Evolutionary conservation across 192 early-diverging fungal genomes (phyloP), one percentile per base, ranked within the genome.

Genomic region (Linnemannia elongata): DNA sequence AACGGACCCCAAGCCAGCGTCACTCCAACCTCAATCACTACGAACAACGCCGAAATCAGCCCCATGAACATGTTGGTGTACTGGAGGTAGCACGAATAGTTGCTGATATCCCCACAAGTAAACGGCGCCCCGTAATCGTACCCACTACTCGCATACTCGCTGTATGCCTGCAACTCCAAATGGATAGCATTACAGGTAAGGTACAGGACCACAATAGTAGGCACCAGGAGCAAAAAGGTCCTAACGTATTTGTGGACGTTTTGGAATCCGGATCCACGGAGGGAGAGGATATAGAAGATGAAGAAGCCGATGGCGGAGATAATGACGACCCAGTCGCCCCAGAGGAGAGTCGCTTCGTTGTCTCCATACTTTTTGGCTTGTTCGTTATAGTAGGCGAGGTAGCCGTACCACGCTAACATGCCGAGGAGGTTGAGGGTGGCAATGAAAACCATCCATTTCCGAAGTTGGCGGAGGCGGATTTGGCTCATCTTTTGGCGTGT

Each of bases 231-330:
- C 27, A 72, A 52, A 35, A 72, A 57, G 3, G 69, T 52, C 7
- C 52, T 33, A n/a, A 42, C 18, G 17, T n/a, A 70, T n/a, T 72
- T 79, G 52, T 72, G 41, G 38, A 78, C 6, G 13, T 38, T 13
- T 17, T 42, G 69, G 20, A 52, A 52, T 6, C 49, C n/a, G 33
- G 69, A 38, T 8, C 77, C 77, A 13, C 49, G 42, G 35, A 78
- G 30, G 36, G 69, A 24, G 20, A 70, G 71, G 5, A 71, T 71
- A 47, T 52, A 78, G 30, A 66, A 33, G 38, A 78, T 49, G 33
- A 71, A 71, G 30, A 71, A 49, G 12, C 44, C 22, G 35, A 71
- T 30, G 20, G 57, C 49, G n/a, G 30, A 5, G n/a, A 38, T 12
- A 17, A 71, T 55, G 35, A 13, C 8, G 45, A 12, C 3, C 69